phyloP scores from a whole-genome alignment of 305 asterid genomes.

The Ajuga reptans region DNA sequence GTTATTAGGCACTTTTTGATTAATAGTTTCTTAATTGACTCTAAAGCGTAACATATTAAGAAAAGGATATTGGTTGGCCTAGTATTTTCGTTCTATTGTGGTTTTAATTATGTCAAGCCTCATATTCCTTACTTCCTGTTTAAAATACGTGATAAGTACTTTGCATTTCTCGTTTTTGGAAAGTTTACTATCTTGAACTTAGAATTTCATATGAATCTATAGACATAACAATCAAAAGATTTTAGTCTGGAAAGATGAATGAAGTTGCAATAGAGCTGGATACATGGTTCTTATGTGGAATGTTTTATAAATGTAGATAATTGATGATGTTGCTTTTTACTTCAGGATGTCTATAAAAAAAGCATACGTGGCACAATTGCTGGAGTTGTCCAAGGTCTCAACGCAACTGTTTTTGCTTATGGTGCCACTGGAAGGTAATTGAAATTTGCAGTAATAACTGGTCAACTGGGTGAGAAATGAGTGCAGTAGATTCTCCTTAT shows the following conservation, averaged over 20 bases:
- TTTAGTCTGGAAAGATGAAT: slow-evolving; percentile 10
- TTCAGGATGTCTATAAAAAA: slow-evolving; percentile 74
- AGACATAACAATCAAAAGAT: neutral
- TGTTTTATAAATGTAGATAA: slow-evolving; percentile 12
- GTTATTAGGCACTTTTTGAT: neutral
- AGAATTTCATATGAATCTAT: neutral
- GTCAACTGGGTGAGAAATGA: neutral
- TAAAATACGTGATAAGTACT: neutral
- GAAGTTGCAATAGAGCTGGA: slow-evolving; percentile 12
- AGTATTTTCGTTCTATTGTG: neutral
- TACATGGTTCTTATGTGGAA: neutral
- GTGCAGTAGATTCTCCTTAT: slow-evolving; percentile 12
- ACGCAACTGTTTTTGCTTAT: slow-evolving; percentile 94
- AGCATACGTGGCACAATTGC: slow-evolving; percentile 60
- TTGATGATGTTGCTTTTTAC: slow-evolving; percentile 18
- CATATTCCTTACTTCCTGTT: neutral
- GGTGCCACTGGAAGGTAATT: slow-evolving; percentile 93
- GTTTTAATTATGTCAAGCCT: neutral
- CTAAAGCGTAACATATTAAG: neutral
- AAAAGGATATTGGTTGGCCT: neutral
- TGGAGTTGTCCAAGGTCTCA: slow-evolving; percentile 89
- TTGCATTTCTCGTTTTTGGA: neutral
- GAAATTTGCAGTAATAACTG: slow-evolving; percentile 7
- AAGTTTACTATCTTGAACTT: neutral
- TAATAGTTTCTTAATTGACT: neutral